Evolutionary conservation across 805 yeast species (phyloP), one percentile per base, ranked within the genome.

Genomic region (Ogataea nitratoaversa): DNA sequence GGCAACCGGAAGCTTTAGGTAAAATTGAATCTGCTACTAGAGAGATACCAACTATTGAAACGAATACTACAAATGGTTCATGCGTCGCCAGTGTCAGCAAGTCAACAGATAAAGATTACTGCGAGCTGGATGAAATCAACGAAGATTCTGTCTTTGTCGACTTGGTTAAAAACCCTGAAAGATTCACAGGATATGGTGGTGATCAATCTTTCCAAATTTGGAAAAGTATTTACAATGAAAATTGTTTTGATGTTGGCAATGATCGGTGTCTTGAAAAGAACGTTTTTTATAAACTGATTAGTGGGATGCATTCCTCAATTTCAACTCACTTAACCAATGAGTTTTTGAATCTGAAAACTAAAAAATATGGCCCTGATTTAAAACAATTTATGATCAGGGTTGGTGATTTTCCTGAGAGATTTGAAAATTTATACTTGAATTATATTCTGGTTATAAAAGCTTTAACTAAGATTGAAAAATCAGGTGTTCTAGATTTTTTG

Each of bases 181-280:
- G 98, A 54, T 93, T 86, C 66, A 95, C 99, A 0, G 99, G 99
- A 0, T 93, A 93, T 57, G 84, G 89, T 24, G 99, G 99, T 23
- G 79, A 82, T 37, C 96, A 93, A 55, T 87, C 96, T 18, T 79
- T 82, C 50, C 88, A 84, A 57, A 87, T 93, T 34, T 93, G 99
- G 99, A 71, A 78, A 30, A 87, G 95, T 49, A 89, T 93, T 22
- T 93, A 93, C 62, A 81, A 78, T 32, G 96, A 93, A 53, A 90
- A 90, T 67, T 89, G 96, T 60, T 90, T 90, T 65, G 53, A 49
- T 36, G 30, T 52, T 23, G 65, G 62, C 5, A 64, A 60, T 5
- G 78, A 73, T 16, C 76, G 74, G 47, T 90, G 96, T 59, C 65
- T 82, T 32, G 98, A 95, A 54, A 91, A 91, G 65, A 80, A 87